Base-by-base conservation (phyloP, 805 yeast species). In the Candida palmyrensis region DNA sequence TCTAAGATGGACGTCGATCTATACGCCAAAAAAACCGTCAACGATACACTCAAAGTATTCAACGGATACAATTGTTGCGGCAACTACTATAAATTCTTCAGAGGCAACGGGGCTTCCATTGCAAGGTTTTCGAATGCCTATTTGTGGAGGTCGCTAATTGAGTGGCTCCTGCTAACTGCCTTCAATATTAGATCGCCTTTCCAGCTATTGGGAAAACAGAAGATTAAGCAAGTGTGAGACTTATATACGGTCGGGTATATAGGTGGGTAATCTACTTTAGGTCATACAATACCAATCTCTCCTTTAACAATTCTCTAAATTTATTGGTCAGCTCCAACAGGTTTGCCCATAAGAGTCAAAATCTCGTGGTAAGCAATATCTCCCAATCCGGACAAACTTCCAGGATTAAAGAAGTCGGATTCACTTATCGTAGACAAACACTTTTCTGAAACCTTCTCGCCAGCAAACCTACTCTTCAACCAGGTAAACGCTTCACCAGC, bases 1-100 rank as follows among this genome's bases (percentile, higher is more conserved):
- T 7, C 41, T 17, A 55, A 55, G 2, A 44, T 55, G 43, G 30
- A 33, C n/a, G 43, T 52, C 5, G 51, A 40, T 14, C 14, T 18
- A 10, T 54, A 47, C 33, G 57, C 59, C 3, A 19, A 25, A 6
- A 33, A 37, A 18, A 54, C 51, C 4, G 60, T 41, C 13, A 38
- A 39, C 22, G 60, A 55, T 27, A 48, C 54, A 23, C 53, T 51
- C 24, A 7, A 14, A 12, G 45, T 44, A 17, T 32, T 35, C 11
- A 16, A 47, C 18, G 42, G 37, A 1, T 51, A 53, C 1, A 30
- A 22, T 11, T 14, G 11, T n/a, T n/a, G n/a, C 5, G 26, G 27
- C 4, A 30, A 30, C 16, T 30, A 30, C 26, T 21, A 11, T 11
- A 11, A 13, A 4, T 11, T 6, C 15, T 30, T 16, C 12, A 23